phyloP scores from a whole-genome alignment of 164 flowering plant species.

The Hamamelis virginiana region DNA sequence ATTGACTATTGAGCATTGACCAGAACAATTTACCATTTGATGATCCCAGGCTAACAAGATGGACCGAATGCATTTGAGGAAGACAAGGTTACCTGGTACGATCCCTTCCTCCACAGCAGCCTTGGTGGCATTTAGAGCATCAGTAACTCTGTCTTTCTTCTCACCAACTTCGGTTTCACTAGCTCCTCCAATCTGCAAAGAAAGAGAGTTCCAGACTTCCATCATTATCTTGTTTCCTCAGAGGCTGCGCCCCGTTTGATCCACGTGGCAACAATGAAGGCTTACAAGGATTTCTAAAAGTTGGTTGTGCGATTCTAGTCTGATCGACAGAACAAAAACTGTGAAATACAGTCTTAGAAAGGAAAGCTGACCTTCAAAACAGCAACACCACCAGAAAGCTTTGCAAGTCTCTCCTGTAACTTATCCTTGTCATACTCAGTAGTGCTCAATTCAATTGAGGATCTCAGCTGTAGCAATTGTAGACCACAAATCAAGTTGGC shows the following conservation, averaged over 20 bases:
- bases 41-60: background rate
- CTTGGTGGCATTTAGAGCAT: constrained; percentile 97
- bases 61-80: background rate
- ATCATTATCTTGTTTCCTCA: background rate
- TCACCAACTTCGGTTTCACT: constrained; percentile 96
- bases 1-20: background rate
- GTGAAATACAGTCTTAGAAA: background rate
- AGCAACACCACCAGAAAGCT: constrained; percentile 95
- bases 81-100: constrained; percentile 58
- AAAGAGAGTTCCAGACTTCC: background rate
- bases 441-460: constrained; percentile 1
- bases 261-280: background rate
- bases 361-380: constrained; percentile 65
- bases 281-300: background rate
- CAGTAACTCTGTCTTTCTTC: constrained; percentile 94
- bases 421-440: constrained; percentile 43
- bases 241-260: too few species aligned
- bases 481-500: background rate
- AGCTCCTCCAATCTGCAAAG: constrained; percentile 90
- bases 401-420: constrained; percentile 86
- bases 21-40: background rate
- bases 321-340: too few species aligned
- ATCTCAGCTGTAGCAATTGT: constrained; percentile 52
- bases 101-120: constrained; percentile 98
- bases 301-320: too few species aligned